Evolutionary conservation across 2,329 filamentous ascomycete genomes (phyloP).

Genomic region (Nigrograna mackinnonii): DNA sequence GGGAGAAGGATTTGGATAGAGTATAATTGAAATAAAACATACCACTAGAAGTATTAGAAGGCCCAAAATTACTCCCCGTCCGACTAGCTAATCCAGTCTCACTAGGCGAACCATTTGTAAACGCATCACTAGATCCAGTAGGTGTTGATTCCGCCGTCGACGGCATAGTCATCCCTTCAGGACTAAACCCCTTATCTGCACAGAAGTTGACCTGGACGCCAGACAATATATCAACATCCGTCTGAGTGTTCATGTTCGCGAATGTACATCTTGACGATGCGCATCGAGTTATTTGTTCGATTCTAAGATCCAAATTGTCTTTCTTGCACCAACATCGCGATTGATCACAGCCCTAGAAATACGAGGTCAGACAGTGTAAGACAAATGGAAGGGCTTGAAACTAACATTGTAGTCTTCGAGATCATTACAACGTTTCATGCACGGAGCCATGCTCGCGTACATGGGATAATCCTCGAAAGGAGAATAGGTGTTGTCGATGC

Average conservation of each 20-base stretch:
- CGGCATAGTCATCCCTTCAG: slow-evolving; percentile 15
- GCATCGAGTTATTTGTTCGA: slow-evolving; percentile 8
- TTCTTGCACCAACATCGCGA: slow-evolving; percentile 22
- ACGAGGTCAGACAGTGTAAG: background rate
- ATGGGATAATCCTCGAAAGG: slow-evolving; percentile 13
- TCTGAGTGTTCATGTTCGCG: slow-evolving; percentile 16
- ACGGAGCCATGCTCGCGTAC: slow-evolving; percentile 14
- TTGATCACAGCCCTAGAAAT: slow-evolving; percentile 14
- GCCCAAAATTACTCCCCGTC: slow-evolving; percentile 2
- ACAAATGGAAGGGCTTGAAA: background rate
- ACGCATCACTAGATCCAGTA: slow-evolving; percentile 5
- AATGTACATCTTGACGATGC: slow-evolving; percentile 14
- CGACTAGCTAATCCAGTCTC: background rate
- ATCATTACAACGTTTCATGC: slow-evolving; percentile 13
- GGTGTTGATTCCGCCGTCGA: slow-evolving; percentile 6
- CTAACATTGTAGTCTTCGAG: slow-evolving; percentile 11
- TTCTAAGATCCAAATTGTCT: slow-evolving; percentile 14
- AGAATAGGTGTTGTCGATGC: slow-evolving; percentile 9
- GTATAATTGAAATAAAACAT: too few species aligned
- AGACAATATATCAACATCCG: slow-evolving; percentile 12
- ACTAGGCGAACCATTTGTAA: slow-evolving; percentile 1
- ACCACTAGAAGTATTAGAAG: background rate
- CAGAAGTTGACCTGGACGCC: slow-evolving; percentile 16
- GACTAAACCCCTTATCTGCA: slow-evolving; percentile 8
- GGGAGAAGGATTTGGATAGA: too few species aligned